Percentiles rank a stretch among this genome's conserved stretches.
These are phyloP conservation scores for Podaxis rugospora DNA, from an alignment of 768 basidiomycete species.

Conservation along the genomic window DNA sequence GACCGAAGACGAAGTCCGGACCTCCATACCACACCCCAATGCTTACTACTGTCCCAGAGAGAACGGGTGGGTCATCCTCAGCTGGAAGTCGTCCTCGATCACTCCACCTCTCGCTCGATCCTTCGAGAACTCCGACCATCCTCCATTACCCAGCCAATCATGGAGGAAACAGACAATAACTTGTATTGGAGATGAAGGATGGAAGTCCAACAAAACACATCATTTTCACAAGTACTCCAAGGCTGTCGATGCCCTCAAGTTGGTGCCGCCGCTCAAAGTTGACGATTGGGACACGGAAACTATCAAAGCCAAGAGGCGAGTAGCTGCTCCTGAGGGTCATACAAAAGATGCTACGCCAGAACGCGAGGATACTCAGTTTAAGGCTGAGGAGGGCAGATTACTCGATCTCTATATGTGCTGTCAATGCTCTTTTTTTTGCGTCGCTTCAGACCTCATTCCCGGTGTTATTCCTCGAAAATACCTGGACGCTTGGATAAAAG, in stretches of 20 bases:
- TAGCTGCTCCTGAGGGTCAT: slow-evolving; percentile 36
- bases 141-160: slow-evolving; percentile 48
- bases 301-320: slow-evolving; percentile 50
- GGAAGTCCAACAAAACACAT: slow-evolving; percentile 59
- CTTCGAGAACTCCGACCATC: slow-evolving; percentile 37
- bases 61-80: slow-evolving; percentile 77
- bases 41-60: slow-evolving; percentile 82
- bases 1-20: slow-evolving; percentile 59
- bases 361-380: slow-evolving; percentile 32
- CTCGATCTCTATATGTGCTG: slow-evolving; percentile 83
- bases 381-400: slow-evolving; percentile 42
- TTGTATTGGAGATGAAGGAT: slow-evolving; percentile 49
- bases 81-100: slow-evolving; percentile 61
- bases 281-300: slow-evolving; percentile 57
- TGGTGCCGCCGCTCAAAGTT: slow-evolving; percentile 55
- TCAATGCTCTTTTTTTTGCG: slow-evolving; percentile 73
- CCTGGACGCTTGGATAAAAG: slow-evolving; percentile 58
- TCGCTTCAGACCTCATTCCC: slow-evolving; percentile 66
- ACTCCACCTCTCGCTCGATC: slow-evolving; percentile 57
- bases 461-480: slow-evolving; percentile 64
- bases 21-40: slow-evolving; percentile 73
- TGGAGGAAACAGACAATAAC: slow-evolving; percentile 44
- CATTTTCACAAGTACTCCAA: slow-evolving; percentile 76
- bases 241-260: slow-evolving; percentile 64
- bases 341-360: slow-evolving; percentile 31